Percentiles rank a stretch among this genome's conserved stretches.
Conservation (phyloP, 805 yeast genomes). For the Kuraishia hungarica region DNA sequence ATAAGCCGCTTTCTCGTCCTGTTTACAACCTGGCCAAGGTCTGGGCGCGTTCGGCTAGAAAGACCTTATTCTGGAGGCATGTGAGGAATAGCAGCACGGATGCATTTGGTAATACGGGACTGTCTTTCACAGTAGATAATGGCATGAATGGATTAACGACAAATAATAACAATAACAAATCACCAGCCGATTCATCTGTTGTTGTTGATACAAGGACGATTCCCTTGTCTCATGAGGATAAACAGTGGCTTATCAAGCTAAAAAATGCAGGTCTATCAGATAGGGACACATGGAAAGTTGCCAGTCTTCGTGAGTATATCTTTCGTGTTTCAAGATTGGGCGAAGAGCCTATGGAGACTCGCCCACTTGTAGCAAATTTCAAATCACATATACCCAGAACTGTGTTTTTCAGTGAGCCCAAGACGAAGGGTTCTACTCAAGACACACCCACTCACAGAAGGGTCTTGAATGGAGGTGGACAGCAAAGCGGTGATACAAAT, state of each 20-base stretch:
- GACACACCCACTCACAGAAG: neutral
- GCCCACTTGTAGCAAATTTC: neutral
- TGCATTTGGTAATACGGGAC: conserved; percentile 36
- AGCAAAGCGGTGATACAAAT: neutral
- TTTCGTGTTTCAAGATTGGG: conserved; percentile 38
- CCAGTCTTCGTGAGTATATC: conserved; percentile 60
- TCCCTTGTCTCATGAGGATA: conserved; percentile 57
- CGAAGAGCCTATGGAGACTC: neutral
- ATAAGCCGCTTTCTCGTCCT: conserved; percentile 56
- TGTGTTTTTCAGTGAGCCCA: neutral
- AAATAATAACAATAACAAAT: conserved; percentile 7
- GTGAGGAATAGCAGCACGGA: conserved; percentile 25
- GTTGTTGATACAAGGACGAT: conserved; percentile 30
- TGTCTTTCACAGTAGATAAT: conserved; percentile 22
- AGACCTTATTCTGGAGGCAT: conserved; percentile 77
- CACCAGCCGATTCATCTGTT: conserved; percentile 20
- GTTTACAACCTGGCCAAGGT: conserved; percentile 54
- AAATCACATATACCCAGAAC: neutral
- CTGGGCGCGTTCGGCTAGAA: conserved; percentile 64
- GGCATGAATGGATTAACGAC: conserved; percentile 10
- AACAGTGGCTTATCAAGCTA: conserved; percentile 64
- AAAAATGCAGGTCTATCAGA: conserved; percentile 66
- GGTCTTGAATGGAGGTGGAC: neutral
- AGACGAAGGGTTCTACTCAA: neutral
- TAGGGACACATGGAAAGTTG: conserved; percentile 76